Evolutionary conservation across 768 basidiomycete genomes (phyloP).

Genomic region (Mycena rebaudengoi): DNA sequence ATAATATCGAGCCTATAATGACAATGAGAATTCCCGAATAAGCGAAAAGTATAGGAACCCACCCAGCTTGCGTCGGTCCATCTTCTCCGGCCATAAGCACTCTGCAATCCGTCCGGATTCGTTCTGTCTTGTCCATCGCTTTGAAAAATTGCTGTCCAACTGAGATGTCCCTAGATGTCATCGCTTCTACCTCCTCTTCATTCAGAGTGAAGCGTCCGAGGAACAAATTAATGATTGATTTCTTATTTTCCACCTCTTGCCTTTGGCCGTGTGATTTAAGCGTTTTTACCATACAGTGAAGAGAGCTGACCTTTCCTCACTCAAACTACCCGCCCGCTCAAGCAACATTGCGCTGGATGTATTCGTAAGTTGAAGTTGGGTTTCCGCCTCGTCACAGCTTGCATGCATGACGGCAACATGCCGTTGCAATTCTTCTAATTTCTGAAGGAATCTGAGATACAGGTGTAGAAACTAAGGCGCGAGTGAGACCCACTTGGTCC

Average conservation of each 20-base stretch:
- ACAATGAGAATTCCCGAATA: neutral
- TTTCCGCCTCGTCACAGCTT: constrained; percentile 86
- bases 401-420: constrained; percentile 83
- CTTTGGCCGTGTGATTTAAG: constrained; percentile 43
- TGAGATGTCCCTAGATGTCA: constrained; percentile 82
- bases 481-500: constrained; percentile 74
- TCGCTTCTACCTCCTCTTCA: constrained; percentile 72
- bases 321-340: constrained; percentile 82
- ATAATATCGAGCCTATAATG: constrained; percentile 84
- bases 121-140: constrained; percentile 87
- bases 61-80: constrained; percentile 82
- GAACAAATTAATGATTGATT: constrained; percentile 81
- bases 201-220: constrained; percentile 86
- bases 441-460: constrained; percentile 55
- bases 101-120: constrained; percentile 84
- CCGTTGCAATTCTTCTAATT: constrained; percentile 79
- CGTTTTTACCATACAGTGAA: neutral
- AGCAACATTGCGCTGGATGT: constrained; percentile 81
- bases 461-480: constrained; percentile 1
- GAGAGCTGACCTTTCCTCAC: constrained; percentile 78
- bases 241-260: constrained; percentile 73
- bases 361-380: constrained; percentile 76
- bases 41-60: constrained; percentile 21
- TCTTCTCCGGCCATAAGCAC: constrained; percentile 89
- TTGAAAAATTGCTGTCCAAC: constrained; percentile 80